These are phyloP conservation scores for Xylariales sp. DNA, from an alignment of 2,329 filamentous ascomycete species.

Conservation along the genomic window DNA sequence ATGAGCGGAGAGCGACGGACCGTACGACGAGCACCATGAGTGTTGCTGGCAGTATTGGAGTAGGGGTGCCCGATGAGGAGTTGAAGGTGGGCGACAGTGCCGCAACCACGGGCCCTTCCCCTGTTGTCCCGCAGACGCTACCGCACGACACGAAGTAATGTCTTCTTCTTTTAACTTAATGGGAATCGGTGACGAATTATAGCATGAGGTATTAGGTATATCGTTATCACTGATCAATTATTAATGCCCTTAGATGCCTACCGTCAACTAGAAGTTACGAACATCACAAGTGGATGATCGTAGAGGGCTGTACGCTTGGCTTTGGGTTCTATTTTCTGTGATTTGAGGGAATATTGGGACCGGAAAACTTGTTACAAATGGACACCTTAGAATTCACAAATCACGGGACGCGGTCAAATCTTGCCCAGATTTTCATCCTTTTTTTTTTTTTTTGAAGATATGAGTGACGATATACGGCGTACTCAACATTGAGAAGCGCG, in stretches of 20 bases:
- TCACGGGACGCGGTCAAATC: too few relatives aligned
- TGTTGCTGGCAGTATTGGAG: slow-evolving; percentile 57
- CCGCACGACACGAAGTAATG: slow-evolving; percentile 13
- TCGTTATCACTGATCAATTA: slow-evolving; percentile 6
- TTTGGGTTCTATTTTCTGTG: neutral
- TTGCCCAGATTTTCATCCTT: too few relatives aligned
- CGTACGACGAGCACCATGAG: slow-evolving; percentile 61
- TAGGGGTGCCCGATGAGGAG: slow-evolving; percentile 70
- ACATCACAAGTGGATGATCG: slow-evolving; percentile 17
- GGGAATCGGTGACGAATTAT: neutral
- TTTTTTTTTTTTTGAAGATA: too few relatives aligned
- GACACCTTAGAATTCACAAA: neutral
- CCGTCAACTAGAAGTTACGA: slow-evolving; percentile 17
- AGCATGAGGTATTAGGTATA: neutral
- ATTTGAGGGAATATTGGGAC: neutral
- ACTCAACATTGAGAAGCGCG: too few relatives aligned
- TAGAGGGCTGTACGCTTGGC: neutral
- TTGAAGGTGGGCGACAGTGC: slow-evolving; percentile 72
- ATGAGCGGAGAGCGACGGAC: slow-evolving; percentile 52
- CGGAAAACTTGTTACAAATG: neutral
- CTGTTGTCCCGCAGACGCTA: neutral
- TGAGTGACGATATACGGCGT: too few relatives aligned
- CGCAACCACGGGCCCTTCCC: slow-evolving; percentile 58
- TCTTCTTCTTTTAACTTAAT: neutral
- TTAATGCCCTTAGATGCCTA: slow-evolving; percentile 10